phyloP scores from a whole-genome alignment of 331 rosid genomes.

The Prunus yedoensis region DNA sequence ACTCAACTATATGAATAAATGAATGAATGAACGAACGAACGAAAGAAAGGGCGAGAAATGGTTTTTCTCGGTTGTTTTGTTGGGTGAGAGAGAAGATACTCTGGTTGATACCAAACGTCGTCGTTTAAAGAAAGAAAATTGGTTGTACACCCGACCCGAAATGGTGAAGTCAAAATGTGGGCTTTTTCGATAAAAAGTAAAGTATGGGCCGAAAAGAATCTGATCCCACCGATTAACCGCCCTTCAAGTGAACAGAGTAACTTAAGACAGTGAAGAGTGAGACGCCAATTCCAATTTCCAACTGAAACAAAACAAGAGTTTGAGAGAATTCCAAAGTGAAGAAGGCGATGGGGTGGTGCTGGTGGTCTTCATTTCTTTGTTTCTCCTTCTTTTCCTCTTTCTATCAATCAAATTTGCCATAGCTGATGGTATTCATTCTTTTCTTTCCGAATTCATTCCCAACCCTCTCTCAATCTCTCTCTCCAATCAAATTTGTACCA shows the following conservation, averaged over 20 bases:
- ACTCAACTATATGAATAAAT: too few species aligned
- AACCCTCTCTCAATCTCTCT: too few species aligned
- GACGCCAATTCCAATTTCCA: neutral
- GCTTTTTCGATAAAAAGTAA: neutral
- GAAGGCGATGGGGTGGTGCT: slow-evolving; percentile 14
- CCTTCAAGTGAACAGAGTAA: neutral
- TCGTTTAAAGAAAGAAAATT: neutral
- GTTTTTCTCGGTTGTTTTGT: neutral
- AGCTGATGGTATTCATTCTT: slow-evolving; percentile 49
- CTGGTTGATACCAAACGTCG: neutral
- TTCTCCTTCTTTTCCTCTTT: slow-evolving; percentile 24
- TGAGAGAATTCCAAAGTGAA: neutral
- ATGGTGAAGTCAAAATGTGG: neutral
- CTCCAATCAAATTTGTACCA: too few species aligned
- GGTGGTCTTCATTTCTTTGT: slow-evolving; percentile 26
- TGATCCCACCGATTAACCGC: neutral
- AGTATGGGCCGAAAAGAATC: neutral
- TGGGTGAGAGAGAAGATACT: neutral
- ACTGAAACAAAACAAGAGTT: neutral
- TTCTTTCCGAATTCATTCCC: neutral
- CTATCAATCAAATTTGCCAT: slow-evolving; percentile 46
- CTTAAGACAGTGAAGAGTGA: too few species aligned
- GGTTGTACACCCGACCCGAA: too few species aligned
- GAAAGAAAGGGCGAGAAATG: neutral
- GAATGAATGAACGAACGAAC: neutral